Conservation (phyloP, 306 rosid species). For the Trifolium subterraneum region DNA sequence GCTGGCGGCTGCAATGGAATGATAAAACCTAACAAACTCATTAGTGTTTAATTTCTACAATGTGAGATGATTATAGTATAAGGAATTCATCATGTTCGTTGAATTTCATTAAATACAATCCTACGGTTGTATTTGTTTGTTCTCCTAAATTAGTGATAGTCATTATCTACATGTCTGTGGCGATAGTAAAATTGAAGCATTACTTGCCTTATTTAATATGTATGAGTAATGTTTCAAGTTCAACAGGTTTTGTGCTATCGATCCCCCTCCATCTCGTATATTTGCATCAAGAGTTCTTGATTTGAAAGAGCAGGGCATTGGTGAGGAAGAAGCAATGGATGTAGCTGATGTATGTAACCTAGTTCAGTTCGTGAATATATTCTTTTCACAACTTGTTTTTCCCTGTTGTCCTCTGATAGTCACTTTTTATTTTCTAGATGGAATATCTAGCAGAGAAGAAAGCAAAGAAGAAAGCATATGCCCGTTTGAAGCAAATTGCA, state of each 20-base stretch:
- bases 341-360: slow-evolving; percentile 72
- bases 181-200: slow-evolving; percentile 33
- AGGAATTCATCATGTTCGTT: too few relatives aligned
- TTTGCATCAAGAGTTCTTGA: slow-evolving; percentile 74
- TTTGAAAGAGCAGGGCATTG: slow-evolving; percentile 73
- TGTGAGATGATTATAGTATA: too few relatives aligned
- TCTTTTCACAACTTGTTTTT: slow-evolving; percentile 14
- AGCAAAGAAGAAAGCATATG: slow-evolving; percentile 76
- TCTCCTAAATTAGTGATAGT: slow-evolving; percentile 1
- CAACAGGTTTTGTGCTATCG: slow-evolving; percentile 68
- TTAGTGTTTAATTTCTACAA: too few relatives aligned
- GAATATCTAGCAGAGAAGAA: slow-evolving; percentile 76
- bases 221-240: slow-evolving; percentile 38
- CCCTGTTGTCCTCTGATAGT: slow-evolving; percentile 21
- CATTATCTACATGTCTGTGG: slow-evolving; percentile 5
- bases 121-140: too few relatives aligned
- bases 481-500: slow-evolving; percentile 68
- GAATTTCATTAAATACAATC: too few relatives aligned
- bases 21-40: too few relatives aligned
- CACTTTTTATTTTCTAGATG: slow-evolving; percentile 56
- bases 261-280: slow-evolving; percentile 83
- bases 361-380: slow-evolving; percentile 2
- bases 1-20: too few relatives aligned
- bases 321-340: slow-evolving; percentile 80
- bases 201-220: slow-evolving; percentile 10